phyloP scores from a whole-genome alignment of 2,329 filamentous ascomycete genomes.

The Magnaporthales sp. region DNA sequence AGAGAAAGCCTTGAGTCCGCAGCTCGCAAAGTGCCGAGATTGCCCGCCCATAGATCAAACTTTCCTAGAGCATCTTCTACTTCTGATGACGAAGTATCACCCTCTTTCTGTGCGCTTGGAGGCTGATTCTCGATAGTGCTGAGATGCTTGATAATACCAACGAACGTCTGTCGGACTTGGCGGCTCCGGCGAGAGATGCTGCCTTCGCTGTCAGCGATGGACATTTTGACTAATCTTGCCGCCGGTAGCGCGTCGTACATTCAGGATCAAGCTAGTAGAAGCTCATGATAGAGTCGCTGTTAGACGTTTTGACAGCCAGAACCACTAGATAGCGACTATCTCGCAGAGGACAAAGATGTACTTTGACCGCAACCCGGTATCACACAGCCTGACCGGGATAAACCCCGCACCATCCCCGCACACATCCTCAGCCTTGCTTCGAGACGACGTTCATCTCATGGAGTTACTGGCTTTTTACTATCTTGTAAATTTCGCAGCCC shows the following conservation, averaged over 20 bases:
- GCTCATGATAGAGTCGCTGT: not conserved
- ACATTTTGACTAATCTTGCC: not conserved
- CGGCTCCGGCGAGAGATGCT: not conserved
- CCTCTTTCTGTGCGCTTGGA: not conserved
- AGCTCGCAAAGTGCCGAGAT: not conserved
- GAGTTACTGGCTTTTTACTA: not conserved
- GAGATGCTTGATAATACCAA: not conserved
- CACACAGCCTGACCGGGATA: not conserved
- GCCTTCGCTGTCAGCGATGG: not conserved
- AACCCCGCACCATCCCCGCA: not conserved
- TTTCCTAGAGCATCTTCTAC: not conserved
- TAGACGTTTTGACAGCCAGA: not conserved
- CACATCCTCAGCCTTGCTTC: not conserved
- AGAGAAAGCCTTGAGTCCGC: not conserved
- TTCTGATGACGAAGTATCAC: not conserved
- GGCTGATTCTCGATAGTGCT: not conserved
- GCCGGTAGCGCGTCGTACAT: not conserved
- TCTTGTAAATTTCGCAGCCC: not conserved
- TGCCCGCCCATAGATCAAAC: not conserved
- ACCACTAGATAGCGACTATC: not conserved
- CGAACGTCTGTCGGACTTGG: not conserved
- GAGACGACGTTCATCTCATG: not conserved
- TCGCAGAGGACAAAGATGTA: not conserved
- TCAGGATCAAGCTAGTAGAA: not conserved
- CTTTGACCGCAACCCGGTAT: not conserved